Percentiles rank a stretch among this genome's conserved stretches.
These are phyloP conservation scores for Gnetum montanum DNA, from an alignment of 75 land plant genomes.

Conservation along the genomic window DNA sequence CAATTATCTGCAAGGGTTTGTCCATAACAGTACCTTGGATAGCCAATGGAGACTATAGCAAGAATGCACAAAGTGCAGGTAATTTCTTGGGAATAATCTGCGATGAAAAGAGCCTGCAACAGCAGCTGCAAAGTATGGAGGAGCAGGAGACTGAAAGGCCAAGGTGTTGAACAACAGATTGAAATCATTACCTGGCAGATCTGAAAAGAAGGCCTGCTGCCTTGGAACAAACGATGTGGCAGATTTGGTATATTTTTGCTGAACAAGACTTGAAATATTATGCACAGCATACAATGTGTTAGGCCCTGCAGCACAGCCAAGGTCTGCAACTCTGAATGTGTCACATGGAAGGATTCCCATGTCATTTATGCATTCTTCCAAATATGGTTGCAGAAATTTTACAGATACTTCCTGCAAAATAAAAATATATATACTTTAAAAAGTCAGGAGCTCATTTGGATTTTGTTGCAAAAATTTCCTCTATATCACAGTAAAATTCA, in stretches of 20 bases:
- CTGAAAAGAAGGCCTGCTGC: slow-evolving; percentile 40
- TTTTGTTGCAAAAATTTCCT: too few relatives aligned
- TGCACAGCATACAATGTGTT: slow-evolving; percentile 28
- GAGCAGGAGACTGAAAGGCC: neutral
- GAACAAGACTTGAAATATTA: slow-evolving; percentile 19
- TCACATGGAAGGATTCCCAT: neutral
- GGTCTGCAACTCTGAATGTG: slow-evolving; percentile 29
- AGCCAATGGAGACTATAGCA: slow-evolving; percentile 28
- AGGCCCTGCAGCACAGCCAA: slow-evolving; percentile 60
- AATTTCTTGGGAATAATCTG: slow-evolving; percentile 22
- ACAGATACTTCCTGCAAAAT: slow-evolving; percentile 1
- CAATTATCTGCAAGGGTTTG: too few relatives aligned
- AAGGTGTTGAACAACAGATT: slow-evolving; percentile 35
- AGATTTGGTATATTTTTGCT: neutral
- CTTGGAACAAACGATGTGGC: slow-evolving; percentile 12
- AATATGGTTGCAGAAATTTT: neutral
- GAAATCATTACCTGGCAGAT: slow-evolving; percentile 61
- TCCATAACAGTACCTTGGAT: slow-evolving; percentile 25
- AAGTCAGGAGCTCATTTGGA: too few relatives aligned
- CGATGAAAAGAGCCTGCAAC: slow-evolving; percentile 34
- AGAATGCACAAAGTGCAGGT: slow-evolving; percentile 25
- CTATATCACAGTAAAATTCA: too few relatives aligned
- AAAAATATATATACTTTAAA: neutral
- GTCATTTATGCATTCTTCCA: slow-evolving; percentile 2
- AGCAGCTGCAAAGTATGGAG: slow-evolving; percentile 22